These are phyloP conservation scores for Phyllosticta citriasiana DNA, from an alignment of 2,329 filamentous ascomycete genomes.

Conservation along the genomic window DNA sequence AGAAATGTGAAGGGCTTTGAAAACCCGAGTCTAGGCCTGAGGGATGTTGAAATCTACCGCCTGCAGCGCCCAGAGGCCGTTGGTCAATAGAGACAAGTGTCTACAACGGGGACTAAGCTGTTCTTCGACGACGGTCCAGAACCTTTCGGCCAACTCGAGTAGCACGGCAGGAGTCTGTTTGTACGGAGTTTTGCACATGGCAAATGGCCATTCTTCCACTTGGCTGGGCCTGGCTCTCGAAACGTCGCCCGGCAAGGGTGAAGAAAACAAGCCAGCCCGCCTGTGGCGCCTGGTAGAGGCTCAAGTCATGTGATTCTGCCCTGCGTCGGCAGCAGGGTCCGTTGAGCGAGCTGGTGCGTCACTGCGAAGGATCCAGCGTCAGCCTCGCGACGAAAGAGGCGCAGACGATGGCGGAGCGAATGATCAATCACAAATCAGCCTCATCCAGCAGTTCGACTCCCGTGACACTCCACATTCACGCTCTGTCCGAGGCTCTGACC, in stretches of 20 bases:
- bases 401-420: not conserved
- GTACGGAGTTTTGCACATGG: not conserved
- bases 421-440: not conserved
- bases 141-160: not conserved
- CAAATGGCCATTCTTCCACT: not conserved
- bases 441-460: not conserved
- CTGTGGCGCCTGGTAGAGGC: not conserved
- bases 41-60: constrained; percentile 28
- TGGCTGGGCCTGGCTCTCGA: not conserved
- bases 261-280: not conserved
- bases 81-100: not conserved
- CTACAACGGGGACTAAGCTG: not conserved
- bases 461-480: not conserved
- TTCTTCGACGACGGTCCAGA: not conserved
- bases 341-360: not conserved
- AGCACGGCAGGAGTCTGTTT: not conserved
- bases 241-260: not conserved
- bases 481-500: not conserved
- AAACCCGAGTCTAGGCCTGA: constrained; percentile 24
- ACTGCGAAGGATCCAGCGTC: not conserved
- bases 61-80: constrained; percentile 15
- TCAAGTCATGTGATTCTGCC: not conserved
- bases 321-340: not conserved
- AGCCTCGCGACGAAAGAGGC: not conserved
- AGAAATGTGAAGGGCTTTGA: constrained; percentile 32